Evolutionary conservation across 768 basidiomycete species (phyloP), one percentile per base, ranked within the genome.

Genomic region (Tylopilus intermedius): DNA sequence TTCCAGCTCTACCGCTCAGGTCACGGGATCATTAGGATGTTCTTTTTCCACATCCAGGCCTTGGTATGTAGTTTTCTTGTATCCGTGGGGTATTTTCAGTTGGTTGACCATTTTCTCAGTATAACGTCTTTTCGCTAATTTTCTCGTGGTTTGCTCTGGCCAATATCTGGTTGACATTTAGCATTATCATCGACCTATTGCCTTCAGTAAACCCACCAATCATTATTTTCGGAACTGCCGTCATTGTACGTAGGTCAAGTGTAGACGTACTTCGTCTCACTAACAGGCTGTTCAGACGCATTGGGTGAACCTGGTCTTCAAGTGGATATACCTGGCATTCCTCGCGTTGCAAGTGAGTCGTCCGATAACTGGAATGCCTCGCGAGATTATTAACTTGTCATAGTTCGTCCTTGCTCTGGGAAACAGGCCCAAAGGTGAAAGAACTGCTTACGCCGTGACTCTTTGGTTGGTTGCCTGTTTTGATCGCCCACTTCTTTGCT

Each of bases 81-180:
- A 39, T 39, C 38, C 18, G 18, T 39, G 38, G n/a, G 3, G 6
- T 26, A 9, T 35, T 38, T 24, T 14, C 38, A 7, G 18, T 26
- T 49, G 43, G n/a, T 30, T 58, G 24, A 62, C 21, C 15, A 7
- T 2, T 45, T 46, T 24, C 5, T 44, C 42, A 92, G 88, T 94
- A 93, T 69, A 94, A 93, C 70, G 62, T 93, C 47, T 82, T 90
- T 67, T 86, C 81, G 29, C 76, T 97, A 53, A 60, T 94, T 59
- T 94, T 97, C 74, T 84, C 88, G 8, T 97, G 92, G 91, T 95
- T 96, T 72, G 84, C 91, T 3, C 70, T 94, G 53, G 91, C 92
- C 58, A 94, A 94, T 65, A 74, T 94, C 41, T 96, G 91, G 90
- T 74, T 96, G 53, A 94, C 90, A n/a, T 95, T 95, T 78, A 85